Evolutionary conservation across 1,139 yeast species (phyloP).

Genomic region (Geotrichum restrictum): DNA sequence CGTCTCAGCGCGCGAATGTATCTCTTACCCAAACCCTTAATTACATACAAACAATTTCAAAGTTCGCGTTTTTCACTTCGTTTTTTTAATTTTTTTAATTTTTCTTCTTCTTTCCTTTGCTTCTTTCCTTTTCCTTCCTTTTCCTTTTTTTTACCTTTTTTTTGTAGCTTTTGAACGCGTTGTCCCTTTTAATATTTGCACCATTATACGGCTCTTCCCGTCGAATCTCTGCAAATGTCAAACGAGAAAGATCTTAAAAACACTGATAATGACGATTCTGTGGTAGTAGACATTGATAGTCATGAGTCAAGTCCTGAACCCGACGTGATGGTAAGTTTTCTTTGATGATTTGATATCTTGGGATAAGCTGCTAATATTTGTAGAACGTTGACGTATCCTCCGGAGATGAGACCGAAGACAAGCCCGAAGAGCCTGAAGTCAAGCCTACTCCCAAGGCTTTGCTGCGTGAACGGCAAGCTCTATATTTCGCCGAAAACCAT

Average conservation of each 20-base stretch:
- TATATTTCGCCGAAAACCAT: conserved; percentile 9
- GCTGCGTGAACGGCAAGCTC: conserved; percentile 11
- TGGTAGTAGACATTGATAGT: conserved; percentile 1
- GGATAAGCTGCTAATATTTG: neutral
- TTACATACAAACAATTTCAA: neutral
- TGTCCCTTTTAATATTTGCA: neutral
- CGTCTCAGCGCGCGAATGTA: neutral
- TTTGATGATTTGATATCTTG: neutral
- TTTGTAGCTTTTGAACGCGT: neutral
- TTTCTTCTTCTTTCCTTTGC: neutral
- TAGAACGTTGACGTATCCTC: conserved; percentile 2
- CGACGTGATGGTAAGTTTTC: conserved; percentile 4
- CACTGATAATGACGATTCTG: neutral
- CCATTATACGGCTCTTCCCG: no score
- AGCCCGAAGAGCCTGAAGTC: neutral
- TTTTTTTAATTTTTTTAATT: conserved; percentile 1
- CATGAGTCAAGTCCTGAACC: conserved; percentile 3
- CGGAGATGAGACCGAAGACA: neutral
- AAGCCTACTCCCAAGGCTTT: neutral
- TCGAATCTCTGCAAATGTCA: neutral
- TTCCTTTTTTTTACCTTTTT: neutral
- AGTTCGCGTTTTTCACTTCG: neutral
- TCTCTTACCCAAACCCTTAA: conserved; percentile 2
- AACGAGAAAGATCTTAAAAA: conserved; percentile 9
- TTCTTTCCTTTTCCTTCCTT: conserved; percentile 3